phyloP scores from a whole-genome alignment of 495 filamentous ascomycete genomes.

The Glarea lozoyensis region DNA sequence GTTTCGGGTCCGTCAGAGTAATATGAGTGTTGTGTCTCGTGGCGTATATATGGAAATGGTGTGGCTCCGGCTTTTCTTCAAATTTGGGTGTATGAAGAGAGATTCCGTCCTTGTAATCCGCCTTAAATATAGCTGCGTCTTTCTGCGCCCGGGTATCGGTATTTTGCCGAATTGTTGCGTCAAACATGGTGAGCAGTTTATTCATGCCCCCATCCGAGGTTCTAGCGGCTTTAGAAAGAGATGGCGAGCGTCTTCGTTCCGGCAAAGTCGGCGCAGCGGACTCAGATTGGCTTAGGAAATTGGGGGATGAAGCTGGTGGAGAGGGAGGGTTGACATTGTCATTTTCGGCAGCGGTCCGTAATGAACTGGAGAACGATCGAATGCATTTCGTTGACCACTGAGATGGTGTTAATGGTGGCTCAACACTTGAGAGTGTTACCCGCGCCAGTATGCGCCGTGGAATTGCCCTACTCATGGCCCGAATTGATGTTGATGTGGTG shows the following conservation, averaged over 20 bases:
- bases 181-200: constrained; percentile 1
- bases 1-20: constrained; percentile 74
- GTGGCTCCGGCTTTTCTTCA: constrained; percentile 48
- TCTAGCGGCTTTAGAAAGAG: constrained; percentile 7
- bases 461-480: constrained; percentile 32
- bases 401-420: constrained; percentile 17
- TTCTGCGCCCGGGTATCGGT: not conserved
- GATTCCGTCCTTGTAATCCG: too few relatives aligned
- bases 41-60: constrained; percentile 80
- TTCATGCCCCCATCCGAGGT: not conserved
- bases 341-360: constrained; percentile 13
- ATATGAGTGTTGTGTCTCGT: constrained; percentile 91
- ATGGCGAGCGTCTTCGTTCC: not conserved
- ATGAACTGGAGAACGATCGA: constrained; percentile 34
- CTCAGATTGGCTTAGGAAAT: not conserved
- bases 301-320: constrained; percentile 1
- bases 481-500: not conserved
- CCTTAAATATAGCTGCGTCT: not conserved
- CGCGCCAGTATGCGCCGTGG: constrained; percentile 37
- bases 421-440: constrained; percentile 23
- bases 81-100: too few relatives aligned
- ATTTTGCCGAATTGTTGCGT: too few relatives aligned
- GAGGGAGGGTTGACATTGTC: constrained; percentile 12
- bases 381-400: constrained; percentile 25
- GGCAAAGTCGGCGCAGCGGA: not conserved